Base-by-base conservation (phyloP, 371 early-diverging fungal species). In the Mortierella sp. region DNA sequence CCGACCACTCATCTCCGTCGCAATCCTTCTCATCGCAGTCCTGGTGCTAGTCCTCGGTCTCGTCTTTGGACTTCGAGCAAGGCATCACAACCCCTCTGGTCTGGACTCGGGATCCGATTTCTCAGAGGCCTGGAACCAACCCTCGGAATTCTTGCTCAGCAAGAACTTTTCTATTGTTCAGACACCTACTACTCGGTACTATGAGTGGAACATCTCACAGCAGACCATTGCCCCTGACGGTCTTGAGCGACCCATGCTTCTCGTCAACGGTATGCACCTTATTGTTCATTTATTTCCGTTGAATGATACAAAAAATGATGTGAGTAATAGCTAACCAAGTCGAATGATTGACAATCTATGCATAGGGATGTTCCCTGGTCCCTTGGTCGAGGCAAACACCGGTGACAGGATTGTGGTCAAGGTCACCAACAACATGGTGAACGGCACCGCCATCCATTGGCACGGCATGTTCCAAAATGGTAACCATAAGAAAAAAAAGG, bases 391-490 rank as follows among this genome's bases (percentile, higher is more conserved):
- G 72, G 88, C 83, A 70, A 87, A 88, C 68, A 83, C 81, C 8
- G 90, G 90, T 43, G 90, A 90, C 74, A 80, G 77, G 38, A 82
- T 90, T 55, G 76, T 87, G 24, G 82, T 90, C 75, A 89, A 85
- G 73, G 87, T 89, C 43, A 76, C 77, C 65, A 90, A 90, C 78
- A 84, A 83, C 55, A 74, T 90, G 46, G 74, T 74, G 71, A 82
- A 77, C 16, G 76, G 81, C 18, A 88, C 87, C 21, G 75, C 87
- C 21, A 83, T 88, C 41, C 87, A 88, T 43, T 88, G 86, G 87
- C 88, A 88, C 35, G 88, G 88, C 65, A 88, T 88, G 83, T 87
- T 77, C 56, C 88, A 88, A 70, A 83, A 84, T 48, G 80, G 87
- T 75, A 79, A 56, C 65, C 16, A 11, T 49, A n/a, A 21, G 24